A percentile compares a stretch with the other conserved stretches of the same genome.
Evolutionary conservation across 2,329 filamentous ascomycete genomes (phyloP).

Genomic region (Fusarium incarnatum): DNA sequence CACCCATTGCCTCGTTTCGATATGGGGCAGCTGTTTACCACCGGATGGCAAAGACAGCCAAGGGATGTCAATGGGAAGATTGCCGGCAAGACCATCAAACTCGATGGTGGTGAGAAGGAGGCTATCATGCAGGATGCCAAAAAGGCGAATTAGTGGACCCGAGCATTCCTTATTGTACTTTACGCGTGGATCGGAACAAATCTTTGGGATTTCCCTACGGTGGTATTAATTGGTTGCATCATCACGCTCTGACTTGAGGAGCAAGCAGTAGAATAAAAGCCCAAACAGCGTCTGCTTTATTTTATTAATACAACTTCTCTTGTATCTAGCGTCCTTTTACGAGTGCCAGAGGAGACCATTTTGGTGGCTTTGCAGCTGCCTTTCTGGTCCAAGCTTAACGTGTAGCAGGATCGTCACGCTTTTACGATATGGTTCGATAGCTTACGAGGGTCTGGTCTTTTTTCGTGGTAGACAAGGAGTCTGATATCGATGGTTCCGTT

Average conservation of each 20-base stretch:
- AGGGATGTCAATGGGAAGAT: slow-evolving; percentile 61
- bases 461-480: slow-evolving; percentile 2
- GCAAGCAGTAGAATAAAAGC: slow-evolving; percentile 6
- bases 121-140: slow-evolving; percentile 20
- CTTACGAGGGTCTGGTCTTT: slow-evolving; percentile 3
- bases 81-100: slow-evolving; percentile 35
- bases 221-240: slow-evolving; percentile 15
- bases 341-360: background rate
- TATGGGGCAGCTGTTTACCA: slow-evolving; percentile 79
- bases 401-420: slow-evolving; percentile 8
- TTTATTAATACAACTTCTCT: background rate
- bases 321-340: background rate
- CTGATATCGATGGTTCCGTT: slow-evolving; percentile 26
- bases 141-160: slow-evolving; percentile 11
- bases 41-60: slow-evolving; percentile 82
- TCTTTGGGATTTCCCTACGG: background rate
- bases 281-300: background rate
- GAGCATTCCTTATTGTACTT: slow-evolving; percentile 8
- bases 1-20: slow-evolving; percentile 91
- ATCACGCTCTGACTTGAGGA: slow-evolving; percentile 6
- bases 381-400: slow-evolving; percentile 27
- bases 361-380: slow-evolving; percentile 30
- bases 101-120: slow-evolving; percentile 25
- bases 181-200: background rate
- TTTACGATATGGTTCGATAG: slow-evolving; percentile 23